Evolutionary conservation across 495 filamentous ascomycete species (phyloP).

Genomic region (Aspergillus wentii): DNA sequence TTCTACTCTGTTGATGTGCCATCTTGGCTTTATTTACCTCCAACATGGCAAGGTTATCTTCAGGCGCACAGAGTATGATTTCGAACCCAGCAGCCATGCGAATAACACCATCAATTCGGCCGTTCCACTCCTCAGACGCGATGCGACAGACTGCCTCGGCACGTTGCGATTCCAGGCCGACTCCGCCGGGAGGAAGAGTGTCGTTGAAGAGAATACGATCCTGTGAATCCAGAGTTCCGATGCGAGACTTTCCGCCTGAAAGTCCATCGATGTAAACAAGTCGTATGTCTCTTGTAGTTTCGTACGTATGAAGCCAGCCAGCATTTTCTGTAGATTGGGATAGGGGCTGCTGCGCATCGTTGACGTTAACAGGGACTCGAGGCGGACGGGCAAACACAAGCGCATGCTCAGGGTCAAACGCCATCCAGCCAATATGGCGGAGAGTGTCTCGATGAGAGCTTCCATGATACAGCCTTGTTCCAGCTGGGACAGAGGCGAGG

Average conservation of each 20-base stretch:
- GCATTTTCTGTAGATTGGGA: slow-evolving; percentile 1
- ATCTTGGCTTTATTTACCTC: not conserved
- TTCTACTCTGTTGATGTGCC: not conserved
- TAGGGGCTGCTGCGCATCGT: not conserved
- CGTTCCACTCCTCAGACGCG: slow-evolving; percentile 29
- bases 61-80: slow-evolving; percentile 21
- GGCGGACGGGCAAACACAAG: slow-evolving; percentile 31
- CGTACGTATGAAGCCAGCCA: slow-evolving; percentile 53
- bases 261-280: slow-evolving; percentile 59
- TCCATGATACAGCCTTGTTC: slow-evolving; percentile 51
- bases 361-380: not conserved
- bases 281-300: slow-evolving; percentile 39
- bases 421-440: slow-evolving; percentile 48
- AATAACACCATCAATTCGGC: slow-evolving; percentile 46
- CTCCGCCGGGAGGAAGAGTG: not conserved
- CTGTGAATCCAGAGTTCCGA: slow-evolving; percentile 56
- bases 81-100: slow-evolving; percentile 60
- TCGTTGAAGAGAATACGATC: slow-evolving; percentile 42
- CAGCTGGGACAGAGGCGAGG: slow-evolving; percentile 40
- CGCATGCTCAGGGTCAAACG: slow-evolving; percentile 56
- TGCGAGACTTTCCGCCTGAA: slow-evolving; percentile 48
- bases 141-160: slow-evolving; percentile 40
- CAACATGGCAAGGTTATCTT: slow-evolving; percentile 1
- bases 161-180: slow-evolving; percentile 26
- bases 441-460: slow-evolving; percentile 23